Conservation (phyloP, 768 basidiomycete species). For the Amanita subjunquillea region DNA sequence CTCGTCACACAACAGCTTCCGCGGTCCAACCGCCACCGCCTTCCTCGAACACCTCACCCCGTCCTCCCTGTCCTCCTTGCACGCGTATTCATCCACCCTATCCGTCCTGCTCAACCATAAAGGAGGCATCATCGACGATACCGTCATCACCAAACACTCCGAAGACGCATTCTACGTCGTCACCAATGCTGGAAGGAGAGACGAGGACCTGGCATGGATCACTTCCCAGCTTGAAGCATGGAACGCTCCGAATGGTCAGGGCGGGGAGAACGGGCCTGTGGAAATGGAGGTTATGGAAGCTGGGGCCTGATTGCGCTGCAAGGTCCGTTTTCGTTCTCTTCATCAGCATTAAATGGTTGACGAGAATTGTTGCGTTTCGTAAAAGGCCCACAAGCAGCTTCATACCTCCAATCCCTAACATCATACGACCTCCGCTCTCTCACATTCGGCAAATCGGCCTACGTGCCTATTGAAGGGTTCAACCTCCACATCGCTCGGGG, state of each 20-base stretch:
- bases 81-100: constrained; percentile 71
- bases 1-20: constrained; percentile 46
- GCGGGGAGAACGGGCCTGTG: constrained; percentile 44
- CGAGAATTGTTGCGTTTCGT: neutral
- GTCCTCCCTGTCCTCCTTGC: constrained; percentile 60
- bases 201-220: constrained; percentile 78
- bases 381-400: constrained; percentile 72
- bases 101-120: constrained; percentile 81
- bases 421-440: constrained; percentile 63
- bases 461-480: constrained; percentile 66
- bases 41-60: constrained; percentile 92
- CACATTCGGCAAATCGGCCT: constrained; percentile 80
- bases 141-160: constrained; percentile 81
- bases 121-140: constrained; percentile 96
- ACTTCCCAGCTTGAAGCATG: constrained; percentile 56
- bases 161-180: constrained; percentile 84
- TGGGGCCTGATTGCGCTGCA: constrained; percentile 91
- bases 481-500: constrained; percentile 86
- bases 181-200: constrained; percentile 87
- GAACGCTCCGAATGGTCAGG: constrained; percentile 45
- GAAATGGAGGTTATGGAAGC: constrained; percentile 70
- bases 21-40: constrained; percentile 61
- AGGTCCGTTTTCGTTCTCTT: constrained; percentile 30
- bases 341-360: neutral
- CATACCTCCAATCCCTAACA: constrained; percentile 69